Evolutionary conservation across 257 asterid genomes (phyloP).

Genomic region (Echites panduratus): DNA sequence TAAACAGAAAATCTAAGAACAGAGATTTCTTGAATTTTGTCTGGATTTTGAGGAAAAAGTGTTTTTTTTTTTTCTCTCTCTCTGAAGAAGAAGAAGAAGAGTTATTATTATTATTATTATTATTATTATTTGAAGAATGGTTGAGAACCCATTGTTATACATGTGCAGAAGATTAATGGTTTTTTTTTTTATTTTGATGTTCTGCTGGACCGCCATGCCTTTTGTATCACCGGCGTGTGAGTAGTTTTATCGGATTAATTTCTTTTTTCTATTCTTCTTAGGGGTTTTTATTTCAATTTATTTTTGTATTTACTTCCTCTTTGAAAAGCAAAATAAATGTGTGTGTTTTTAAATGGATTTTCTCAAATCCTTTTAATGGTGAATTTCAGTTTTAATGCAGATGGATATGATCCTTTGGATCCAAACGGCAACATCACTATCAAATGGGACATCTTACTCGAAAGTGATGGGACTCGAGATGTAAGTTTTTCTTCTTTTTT

Average conservation of each 20-base stretch:
- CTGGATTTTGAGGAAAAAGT: too few relatives aligned
- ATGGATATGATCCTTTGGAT: constrained; percentile 75
- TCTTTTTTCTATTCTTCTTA: neutral
- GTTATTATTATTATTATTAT: too few relatives aligned
- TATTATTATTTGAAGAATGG: too few relatives aligned
- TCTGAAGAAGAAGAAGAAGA: neutral
- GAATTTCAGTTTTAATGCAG: constrained; percentile 63
- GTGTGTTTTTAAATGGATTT: constrained; percentile 4
- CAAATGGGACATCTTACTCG: constrained; percentile 63
- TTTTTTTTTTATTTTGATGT: constrained; percentile 19
- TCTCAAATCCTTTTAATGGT: constrained; percentile 28
- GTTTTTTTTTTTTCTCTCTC: neutral
- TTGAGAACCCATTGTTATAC: constrained; percentile 1
- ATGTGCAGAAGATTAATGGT: constrained; percentile 24
- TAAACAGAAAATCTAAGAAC: neutral
- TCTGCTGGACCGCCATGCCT: constrained; percentile 16
- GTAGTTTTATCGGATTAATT: constrained; percentile 13
- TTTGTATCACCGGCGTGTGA: constrained; percentile 39
- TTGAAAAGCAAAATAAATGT: neutral
- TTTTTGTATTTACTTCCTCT: neutral
- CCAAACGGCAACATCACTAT: constrained; percentile 71
- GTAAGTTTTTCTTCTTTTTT: constrained; percentile 31
- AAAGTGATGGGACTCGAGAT: constrained; percentile 28
- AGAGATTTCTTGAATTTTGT: neutral
- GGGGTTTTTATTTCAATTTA: neutral